Evolutionary conservation across 2,329 filamentous ascomycete species (phyloP).

Genomic region (Epichloe aotearoae): DNA sequence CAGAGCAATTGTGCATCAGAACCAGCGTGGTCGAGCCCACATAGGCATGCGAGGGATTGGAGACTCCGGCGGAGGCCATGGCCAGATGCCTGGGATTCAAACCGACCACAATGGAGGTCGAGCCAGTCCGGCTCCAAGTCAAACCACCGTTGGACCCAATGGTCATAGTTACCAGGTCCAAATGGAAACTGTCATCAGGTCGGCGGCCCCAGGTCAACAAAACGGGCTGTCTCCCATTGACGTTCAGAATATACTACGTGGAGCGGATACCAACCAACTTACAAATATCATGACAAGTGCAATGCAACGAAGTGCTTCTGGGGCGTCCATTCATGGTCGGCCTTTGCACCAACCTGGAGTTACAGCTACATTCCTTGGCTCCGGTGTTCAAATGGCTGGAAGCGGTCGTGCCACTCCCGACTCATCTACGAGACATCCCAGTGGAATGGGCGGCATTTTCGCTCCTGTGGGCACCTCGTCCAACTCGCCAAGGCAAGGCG

Average conservation of each 20-base stretch:
- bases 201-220: constrained; percentile 8
- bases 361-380: constrained; percentile 26
- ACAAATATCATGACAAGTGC: constrained; percentile 34
- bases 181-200: constrained; percentile 21
- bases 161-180: constrained; percentile 23
- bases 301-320: constrained; percentile 38
- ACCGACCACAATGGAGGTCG: constrained; percentile 12
- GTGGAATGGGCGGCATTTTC: constrained; percentile 15
- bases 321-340: constrained; percentile 27
- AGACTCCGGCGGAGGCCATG: constrained; percentile 13
- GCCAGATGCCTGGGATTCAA: constrained; percentile 9
- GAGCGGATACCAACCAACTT: constrained; percentile 31
- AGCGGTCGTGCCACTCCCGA: constrained; percentile 38
- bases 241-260: constrained; percentile 31
- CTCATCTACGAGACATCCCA: constrained; percentile 19
- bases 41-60: constrained; percentile 28
- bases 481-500: constrained; percentile 17
- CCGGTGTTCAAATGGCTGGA: constrained; percentile 23
- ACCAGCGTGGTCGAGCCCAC: constrained; percentile 27
- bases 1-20: constrained; percentile 28
- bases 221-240: constrained; percentile 28
- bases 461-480: constrained; percentile 6
- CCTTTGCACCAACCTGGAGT: constrained; percentile 25
- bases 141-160: constrained; percentile 18
- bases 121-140: constrained; percentile 13